Evolutionary conservation across 2,329 filamentous ascomycete genomes (phyloP).

Genomic region (Epichloe sp.): DNA sequence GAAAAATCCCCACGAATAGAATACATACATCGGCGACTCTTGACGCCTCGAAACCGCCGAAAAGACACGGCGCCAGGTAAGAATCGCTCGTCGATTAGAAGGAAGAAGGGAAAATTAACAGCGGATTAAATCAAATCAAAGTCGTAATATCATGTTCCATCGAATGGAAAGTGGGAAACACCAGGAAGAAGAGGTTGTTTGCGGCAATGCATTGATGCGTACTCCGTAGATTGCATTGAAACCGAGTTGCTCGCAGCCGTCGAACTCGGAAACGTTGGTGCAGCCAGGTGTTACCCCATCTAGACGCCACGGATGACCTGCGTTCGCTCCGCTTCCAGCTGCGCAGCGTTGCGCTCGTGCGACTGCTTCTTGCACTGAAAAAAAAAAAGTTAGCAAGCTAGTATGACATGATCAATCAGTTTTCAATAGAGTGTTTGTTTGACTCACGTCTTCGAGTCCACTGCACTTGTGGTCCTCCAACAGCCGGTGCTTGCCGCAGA

Average conservation of each 20-base stretch:
- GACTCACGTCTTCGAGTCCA: conserved; percentile 72
- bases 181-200: neutral
- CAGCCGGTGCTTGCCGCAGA: conserved; percentile 88
- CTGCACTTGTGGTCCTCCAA: conserved; percentile 89
- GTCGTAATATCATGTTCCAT: conserved; percentile 9
- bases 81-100: neutral
- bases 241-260: neutral
- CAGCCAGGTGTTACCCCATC: conserved; percentile 7
- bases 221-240: neutral
- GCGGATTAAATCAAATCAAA: conserved; percentile 1
- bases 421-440: neutral
- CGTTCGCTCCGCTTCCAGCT: conserved; percentile 84
- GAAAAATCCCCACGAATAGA: conserved; percentile 5
- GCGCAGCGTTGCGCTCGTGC: conserved; percentile 84
- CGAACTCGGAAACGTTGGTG: neutral
- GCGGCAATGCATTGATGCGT: neutral
- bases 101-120: neutral
- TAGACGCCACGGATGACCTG: conserved; percentile 87
- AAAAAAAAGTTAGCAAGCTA: conserved; percentile 4
- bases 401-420: neutral
- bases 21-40: conserved; percentile 10
- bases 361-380: conserved; percentile 85
- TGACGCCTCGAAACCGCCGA: conserved; percentile 5
- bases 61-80: conserved; percentile 2
- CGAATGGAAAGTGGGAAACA: neutral